phyloP scores from a whole-genome alignment of 2,329 filamentous ascomycete genomes.

The Albophoma yamanashiensis region DNA sequence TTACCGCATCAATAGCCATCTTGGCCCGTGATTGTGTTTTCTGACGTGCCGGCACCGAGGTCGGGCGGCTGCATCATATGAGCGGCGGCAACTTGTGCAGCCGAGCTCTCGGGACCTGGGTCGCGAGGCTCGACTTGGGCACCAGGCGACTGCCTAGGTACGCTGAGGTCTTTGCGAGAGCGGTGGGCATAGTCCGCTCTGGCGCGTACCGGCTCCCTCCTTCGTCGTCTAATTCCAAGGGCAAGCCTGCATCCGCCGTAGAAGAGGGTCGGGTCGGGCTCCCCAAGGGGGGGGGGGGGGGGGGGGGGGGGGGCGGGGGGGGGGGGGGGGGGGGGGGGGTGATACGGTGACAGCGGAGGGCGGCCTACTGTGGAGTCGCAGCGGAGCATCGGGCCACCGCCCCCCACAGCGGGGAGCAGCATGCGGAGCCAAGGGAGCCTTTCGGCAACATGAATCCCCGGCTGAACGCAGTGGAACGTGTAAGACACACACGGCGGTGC shows the following conservation, averaged over 20 bases:
- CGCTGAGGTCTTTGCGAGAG: neutral
- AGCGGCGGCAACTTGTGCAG: neutral
- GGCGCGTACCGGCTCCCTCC: neutral
- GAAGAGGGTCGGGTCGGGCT: neutral
- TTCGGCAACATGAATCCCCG: conserved; percentile 3
- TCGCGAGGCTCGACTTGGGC: neutral
- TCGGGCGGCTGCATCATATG: no score
- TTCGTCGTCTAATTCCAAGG: neutral
- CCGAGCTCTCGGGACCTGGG: neutral
- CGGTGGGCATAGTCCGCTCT: neutral
- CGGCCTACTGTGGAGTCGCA: neutral
- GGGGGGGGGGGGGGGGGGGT: no score
- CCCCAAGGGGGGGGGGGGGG: no score
- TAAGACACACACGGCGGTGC: no score
- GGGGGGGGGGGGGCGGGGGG: no score
- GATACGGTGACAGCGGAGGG: neutral
- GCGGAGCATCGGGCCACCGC: neutral
- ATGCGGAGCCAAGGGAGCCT: neutral
- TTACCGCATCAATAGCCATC: neutral
- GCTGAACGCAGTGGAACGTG: neutral
- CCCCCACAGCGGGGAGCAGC: neutral
- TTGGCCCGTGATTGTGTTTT: neutral
- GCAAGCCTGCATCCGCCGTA: neutral
- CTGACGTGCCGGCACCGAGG: neutral
- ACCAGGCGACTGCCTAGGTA: neutral